Percentiles rank a stretch among this genome's conserved stretches.
phyloP scores from a whole-genome alignment of 2,329 filamentous ascomycete genomes.

The Exophiala dermatitidis region DNA sequence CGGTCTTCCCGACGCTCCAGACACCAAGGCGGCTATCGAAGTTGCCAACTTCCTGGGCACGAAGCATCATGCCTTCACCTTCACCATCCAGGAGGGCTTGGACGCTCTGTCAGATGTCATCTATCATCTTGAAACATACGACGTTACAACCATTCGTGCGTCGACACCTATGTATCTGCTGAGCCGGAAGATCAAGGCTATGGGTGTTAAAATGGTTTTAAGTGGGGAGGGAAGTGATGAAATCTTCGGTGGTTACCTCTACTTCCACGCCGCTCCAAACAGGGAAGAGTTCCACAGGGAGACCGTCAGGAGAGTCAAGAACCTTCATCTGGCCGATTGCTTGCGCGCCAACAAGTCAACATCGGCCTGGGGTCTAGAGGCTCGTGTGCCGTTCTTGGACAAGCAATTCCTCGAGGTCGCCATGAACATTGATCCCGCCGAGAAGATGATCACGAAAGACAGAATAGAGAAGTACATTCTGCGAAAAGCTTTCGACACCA shows the following conservation, averaged over 20 bases:
- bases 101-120: conserved; percentile 97
- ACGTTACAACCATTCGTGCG: conserved; percentile 96
- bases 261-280: conserved; percentile 92
- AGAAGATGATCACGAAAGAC: conserved; percentile 91
- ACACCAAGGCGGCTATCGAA: conserved; percentile 83
- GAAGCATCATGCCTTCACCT: conserved; percentile 96
- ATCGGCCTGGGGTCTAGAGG: conserved; percentile 94
- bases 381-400: conserved; percentile 94
- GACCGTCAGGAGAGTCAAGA: conserved; percentile 88
- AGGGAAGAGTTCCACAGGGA: conserved; percentile 92
- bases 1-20: conserved; percentile 83
- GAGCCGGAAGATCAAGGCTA: conserved; percentile 97
- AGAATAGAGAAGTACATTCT: conserved; percentile 96
- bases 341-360: conserved; percentile 98
- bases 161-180: conserved; percentile 98
- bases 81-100: conserved; percentile 94
- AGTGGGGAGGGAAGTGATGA: conserved; percentile 96
- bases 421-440: conserved; percentile 89
- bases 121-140: conserved; percentile 94
- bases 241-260: conserved; percentile 96
- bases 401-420: conserved; percentile 88
- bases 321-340: conserved; percentile 93
- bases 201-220: conserved; percentile 99
- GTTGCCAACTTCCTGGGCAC: conserved; percentile 96
- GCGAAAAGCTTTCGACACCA: conserved; percentile 93